phyloP scores from a whole-genome alignment of 257 asterid genomes.

The Cordia subcordata region DNA sequence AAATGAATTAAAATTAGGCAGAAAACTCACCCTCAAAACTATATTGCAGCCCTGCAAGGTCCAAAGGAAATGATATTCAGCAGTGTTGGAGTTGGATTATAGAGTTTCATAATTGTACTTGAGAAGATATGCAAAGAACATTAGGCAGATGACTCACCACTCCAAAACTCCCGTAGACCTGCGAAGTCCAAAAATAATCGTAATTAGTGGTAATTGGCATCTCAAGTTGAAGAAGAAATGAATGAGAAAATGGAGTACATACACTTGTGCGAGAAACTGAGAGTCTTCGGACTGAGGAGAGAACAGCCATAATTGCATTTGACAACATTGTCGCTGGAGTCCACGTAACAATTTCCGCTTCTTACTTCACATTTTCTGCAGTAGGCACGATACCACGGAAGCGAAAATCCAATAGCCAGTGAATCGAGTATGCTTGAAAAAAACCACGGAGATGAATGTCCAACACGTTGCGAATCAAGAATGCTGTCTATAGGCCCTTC shows the following conservation, averaged over 20 bases:
- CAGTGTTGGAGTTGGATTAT: not conserved
- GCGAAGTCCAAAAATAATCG: conserved; percentile 22
- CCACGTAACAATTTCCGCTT: conserved; percentile 10
- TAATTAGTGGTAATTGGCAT: conserved; percentile 11
- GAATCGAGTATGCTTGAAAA: conserved; percentile 23
- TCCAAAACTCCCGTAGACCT: conserved; percentile 31
- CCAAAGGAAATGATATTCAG: not conserved
- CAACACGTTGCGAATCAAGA: too few species aligned
- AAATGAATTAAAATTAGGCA: not conserved
- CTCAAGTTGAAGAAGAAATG: not conserved
- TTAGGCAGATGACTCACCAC: not conserved
- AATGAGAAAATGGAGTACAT: not conserved
- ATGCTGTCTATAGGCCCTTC: too few species aligned
- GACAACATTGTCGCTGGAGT: conserved; percentile 2
- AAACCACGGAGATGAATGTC: too few species aligned
- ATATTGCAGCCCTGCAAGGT: not conserved
- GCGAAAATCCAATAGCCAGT: conserved; percentile 39
- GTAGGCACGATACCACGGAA: conserved; percentile 16
- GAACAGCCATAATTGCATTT: conserved; percentile 25
- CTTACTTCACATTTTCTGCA: conserved; percentile 20
- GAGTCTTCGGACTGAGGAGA: not conserved
- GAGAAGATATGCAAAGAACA: not conserved
- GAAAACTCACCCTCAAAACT: not conserved
- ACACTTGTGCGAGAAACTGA: not conserved
- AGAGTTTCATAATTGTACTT: not conserved